A percentile compares a stretch with the other conserved stretches of the same genome.
Evolutionary conservation across 2,329 filamentous ascomycete genomes (phyloP).

Genomic region (Cordyceps farinosa): DNA sequence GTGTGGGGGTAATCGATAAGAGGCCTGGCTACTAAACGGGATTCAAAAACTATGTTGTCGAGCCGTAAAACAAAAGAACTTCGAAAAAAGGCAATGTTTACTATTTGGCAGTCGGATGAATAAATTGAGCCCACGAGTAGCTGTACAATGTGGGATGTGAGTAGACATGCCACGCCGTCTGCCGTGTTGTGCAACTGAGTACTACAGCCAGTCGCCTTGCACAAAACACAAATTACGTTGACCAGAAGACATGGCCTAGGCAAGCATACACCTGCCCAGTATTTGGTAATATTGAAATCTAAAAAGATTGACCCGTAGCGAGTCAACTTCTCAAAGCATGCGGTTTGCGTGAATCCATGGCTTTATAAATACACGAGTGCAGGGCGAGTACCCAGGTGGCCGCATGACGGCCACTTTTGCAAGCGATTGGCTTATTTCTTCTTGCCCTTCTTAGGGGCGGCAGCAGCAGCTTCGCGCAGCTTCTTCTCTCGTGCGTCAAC

Average conservation of each 20-base stretch:
- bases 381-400: not conserved
- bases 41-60: not conserved
- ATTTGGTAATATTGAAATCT: not conserved
- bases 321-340: not conserved
- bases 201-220: too few relatives aligned
- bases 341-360: not conserved
- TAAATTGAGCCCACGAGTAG: too few relatives aligned
- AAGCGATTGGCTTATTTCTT: constrained; percentile 34
- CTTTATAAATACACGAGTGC: constrained; percentile 12
- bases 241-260: not conserved
- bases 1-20: constrained; percentile 19
- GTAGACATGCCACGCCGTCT: too few relatives aligned
- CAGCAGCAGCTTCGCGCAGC: constrained; percentile 51
- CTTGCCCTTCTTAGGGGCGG: constrained; percentile 50
- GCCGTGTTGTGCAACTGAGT: too few relatives aligned
- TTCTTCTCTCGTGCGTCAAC: constrained; percentile 55
- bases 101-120: too few relatives aligned
- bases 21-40: not conserved
- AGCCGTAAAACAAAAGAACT: not conserved
- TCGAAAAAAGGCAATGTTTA: too few relatives aligned
- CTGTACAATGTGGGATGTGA: too few relatives aligned
- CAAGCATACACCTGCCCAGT: not conserved
- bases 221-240: constrained; percentile 23
- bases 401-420: not conserved
- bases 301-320: not conserved